Evolutionary conservation across 257 asterid species (phyloP).

Genomic region (Plantago ovata): DNA sequence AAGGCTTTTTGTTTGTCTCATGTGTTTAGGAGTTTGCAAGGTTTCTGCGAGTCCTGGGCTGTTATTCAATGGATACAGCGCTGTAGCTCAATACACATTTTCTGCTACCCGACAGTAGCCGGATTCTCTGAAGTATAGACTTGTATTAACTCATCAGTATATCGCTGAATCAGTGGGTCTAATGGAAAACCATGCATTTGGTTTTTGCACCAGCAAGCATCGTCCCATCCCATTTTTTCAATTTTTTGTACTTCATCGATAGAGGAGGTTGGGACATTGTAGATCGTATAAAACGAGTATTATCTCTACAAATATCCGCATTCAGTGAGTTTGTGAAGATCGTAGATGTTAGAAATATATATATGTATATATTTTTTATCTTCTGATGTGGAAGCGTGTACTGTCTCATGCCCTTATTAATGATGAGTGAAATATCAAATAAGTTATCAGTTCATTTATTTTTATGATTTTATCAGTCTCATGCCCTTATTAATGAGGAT

Average conservation of each 20-base stretch:
- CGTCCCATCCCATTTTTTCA: constrained; percentile 12
- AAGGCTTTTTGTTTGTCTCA: background rate
- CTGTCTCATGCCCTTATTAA: too few species aligned
- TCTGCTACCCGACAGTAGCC: background rate
- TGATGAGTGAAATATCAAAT: too few species aligned
- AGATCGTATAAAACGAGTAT: background rate
- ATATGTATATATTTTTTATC: too few species aligned
- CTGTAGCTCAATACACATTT: constrained; percentile 12
- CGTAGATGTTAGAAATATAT: too few species aligned
- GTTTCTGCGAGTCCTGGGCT: constrained; percentile 63
- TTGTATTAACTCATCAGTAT: constrained; percentile 8
- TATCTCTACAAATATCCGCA: background rate
- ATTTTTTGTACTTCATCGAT: background rate
- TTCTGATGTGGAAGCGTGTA: too few species aligned
- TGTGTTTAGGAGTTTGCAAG: constrained; percentile 45
- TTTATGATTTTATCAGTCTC: too few species aligned
- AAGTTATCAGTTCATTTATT: too few species aligned
- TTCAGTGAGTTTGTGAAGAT: too few species aligned
- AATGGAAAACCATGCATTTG: too few species aligned
- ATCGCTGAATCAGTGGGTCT: background rate
- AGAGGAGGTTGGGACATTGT: background rate
- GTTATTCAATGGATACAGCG: constrained; percentile 49
- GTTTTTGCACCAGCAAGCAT: constrained; percentile 8
- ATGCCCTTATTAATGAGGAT: too few species aligned
- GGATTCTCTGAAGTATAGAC: background rate